Conservation (phyloP, 1,284 basidiomycete genomes). For the Moesziomyces sp. region DNA sequence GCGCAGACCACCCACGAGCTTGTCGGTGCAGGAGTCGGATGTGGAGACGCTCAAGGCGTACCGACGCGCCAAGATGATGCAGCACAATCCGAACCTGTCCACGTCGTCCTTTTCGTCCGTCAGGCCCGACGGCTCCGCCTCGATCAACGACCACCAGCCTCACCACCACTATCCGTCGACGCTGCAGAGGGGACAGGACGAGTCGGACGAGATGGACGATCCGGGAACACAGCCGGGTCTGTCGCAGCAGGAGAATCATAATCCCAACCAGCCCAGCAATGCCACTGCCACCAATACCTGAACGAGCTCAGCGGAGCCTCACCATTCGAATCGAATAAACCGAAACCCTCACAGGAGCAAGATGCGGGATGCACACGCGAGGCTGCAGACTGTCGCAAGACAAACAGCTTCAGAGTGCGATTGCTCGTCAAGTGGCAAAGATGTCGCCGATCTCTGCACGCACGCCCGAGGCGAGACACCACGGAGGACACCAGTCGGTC, state of each 20-base stretch:
- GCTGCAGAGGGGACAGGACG: background rate
- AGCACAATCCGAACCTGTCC: conserved; percentile 44
- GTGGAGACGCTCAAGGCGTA: conserved; percentile 50
- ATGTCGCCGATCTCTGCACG: conserved; percentile 54
- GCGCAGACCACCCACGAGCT: conserved; percentile 32
- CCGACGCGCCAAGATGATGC: conserved; percentile 41
- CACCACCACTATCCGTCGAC: conserved; percentile 14
- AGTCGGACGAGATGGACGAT: conserved; percentile 24
- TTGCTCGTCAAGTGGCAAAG: conserved; percentile 13
- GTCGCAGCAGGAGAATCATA: conserved; percentile 49
- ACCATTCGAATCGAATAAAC: no score
- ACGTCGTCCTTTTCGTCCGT: conserved; percentile 38
- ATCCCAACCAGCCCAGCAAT: conserved; percentile 35
- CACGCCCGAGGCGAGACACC: background rate
- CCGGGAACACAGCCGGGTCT: conserved; percentile 38
- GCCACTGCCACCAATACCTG: conserved; percentile 17
- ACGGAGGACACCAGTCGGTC: background rate
- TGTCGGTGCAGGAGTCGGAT: conserved; percentile 44
- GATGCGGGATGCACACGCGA: background rate
- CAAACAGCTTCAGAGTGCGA: no score
- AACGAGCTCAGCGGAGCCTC: background rate
- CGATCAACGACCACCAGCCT: conserved; percentile 23
- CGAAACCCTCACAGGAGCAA: no score
- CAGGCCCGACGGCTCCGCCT: conserved; percentile 34
- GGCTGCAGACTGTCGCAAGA: no score